Base-by-base conservation (phyloP, 192 early-diverging fungal species). In the Mortierella antarctica region DNA sequence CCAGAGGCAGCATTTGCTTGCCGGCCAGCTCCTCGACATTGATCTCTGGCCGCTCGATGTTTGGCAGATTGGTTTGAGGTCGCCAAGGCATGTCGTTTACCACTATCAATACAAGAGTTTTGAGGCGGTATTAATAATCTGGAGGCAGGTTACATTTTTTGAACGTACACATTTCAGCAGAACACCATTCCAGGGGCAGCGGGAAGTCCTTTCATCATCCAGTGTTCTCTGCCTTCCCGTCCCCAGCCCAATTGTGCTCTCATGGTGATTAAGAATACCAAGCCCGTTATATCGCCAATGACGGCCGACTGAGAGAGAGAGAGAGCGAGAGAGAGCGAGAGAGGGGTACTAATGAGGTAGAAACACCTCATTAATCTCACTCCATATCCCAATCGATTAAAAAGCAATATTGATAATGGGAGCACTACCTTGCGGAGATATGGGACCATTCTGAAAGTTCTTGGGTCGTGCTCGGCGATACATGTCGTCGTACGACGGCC, bases 1-100 rank as follows among this genome's bases (percentile, higher is more conserved):
- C 84, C 14, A 90, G 81, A 2, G 89, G 89, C 48, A 84, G 69
- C 74, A 86, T 86, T 58, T 90, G 89, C 46, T 73, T 74, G 39
- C 89, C 89, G 5, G 85, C 86, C 23, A 90, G 47, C 49, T 87
- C 77, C n/a, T 80, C 77, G 42, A 72, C 77, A 67, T 80, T 80
- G 60, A 80, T 80, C 40, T 80, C 60, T 15, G 77, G 77, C 20
- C 77, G 53, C 41, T 80, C 77, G 15, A 80, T 68, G 56, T 82
- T 82, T 50, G 74, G 80, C 40, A 67, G 66, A 39, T 73, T 76
- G 50, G 59, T 58, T 56, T 70, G 73, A 21, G 62, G 67, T 15
- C 66, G 78, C 70, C 64, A 77, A 31, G 67, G 75, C 71, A 57
- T 71, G 13, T 70, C 52, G 55, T 54, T 41, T 12, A 47, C 42